Percentiles rank a stretch among this genome's conserved stretches.
These are phyloP conservation scores for Beta macrorhiza DNA, from an alignment of 179 eudicot species.

Conservation along the genomic window DNA sequence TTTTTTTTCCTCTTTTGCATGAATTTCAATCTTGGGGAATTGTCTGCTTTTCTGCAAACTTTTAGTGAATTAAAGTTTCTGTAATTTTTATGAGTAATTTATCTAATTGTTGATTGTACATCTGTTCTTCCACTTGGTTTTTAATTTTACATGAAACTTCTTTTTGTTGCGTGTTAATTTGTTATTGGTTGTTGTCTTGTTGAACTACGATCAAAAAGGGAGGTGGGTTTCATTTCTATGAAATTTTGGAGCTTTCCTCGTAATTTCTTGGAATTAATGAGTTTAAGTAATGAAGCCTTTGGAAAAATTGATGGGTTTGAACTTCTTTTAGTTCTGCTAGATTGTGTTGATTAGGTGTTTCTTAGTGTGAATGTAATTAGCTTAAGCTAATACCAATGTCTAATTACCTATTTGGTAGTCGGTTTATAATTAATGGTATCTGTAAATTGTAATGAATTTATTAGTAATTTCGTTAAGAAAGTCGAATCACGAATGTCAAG, in stretches of 20 bases:
- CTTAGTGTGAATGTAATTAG: neutral
- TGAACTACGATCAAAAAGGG: conserved; percentile 1
- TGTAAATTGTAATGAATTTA: too few relatives aligned
- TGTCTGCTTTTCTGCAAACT: neutral
- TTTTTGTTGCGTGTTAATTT: neutral
- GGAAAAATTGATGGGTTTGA: neutral
- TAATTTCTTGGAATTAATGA: neutral
- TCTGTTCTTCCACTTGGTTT: neutral
- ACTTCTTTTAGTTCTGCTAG: neutral
- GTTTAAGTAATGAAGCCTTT: neutral
- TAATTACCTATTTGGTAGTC: too few relatives aligned
- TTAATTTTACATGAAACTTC: neutral
- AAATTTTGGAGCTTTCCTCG: neutral
- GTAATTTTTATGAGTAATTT: neutral
- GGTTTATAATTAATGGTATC: too few relatives aligned
- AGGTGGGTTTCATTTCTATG: neutral
- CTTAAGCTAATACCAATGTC: too few relatives aligned
- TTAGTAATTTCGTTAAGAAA: too few relatives aligned
- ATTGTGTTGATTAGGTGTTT: neutral
- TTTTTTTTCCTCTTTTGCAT: neutral
- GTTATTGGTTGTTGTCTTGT: neutral
- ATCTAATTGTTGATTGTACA: neutral
- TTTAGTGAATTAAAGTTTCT: neutral
- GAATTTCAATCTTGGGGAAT: neutral
- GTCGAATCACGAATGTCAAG: too few relatives aligned